These are phyloP conservation scores for Nakazawaea anatomiae DNA, from an alignment of 805 yeast species.

Conservation along the genomic window DNA sequence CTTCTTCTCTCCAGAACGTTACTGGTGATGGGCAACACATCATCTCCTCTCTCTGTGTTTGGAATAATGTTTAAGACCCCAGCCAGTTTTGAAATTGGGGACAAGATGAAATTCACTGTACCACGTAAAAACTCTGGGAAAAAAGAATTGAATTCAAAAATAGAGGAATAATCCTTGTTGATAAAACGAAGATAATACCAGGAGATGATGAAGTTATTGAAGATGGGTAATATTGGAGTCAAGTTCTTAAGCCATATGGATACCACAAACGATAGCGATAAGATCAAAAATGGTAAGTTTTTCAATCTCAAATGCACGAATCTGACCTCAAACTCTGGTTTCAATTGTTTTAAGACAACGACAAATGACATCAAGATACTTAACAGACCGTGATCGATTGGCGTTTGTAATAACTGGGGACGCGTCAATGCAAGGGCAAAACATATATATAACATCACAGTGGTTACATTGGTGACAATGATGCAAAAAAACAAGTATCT, in stretches of 20 bases:
- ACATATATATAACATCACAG: constrained; percentile 37
- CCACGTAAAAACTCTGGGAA: constrained; percentile 66
- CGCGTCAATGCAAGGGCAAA: constrained; percentile 29
- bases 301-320: constrained; percentile 50
- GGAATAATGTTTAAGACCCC: not conserved
- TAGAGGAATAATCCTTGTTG: constrained; percentile 83
- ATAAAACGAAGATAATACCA: constrained; percentile 78
- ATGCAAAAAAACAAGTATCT: constrained; percentile 49
- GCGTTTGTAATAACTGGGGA: constrained; percentile 30
- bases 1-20: constrained; percentile 72
- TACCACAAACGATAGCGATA: constrained; percentile 21
- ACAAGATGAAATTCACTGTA: constrained; percentile 44
- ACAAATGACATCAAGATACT: constrained; percentile 47
- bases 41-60: not conserved
- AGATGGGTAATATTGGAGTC: constrained; percentile 52
- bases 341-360: constrained; percentile 51
- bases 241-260: constrained; percentile 26
- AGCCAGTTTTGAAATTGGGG: constrained; percentile 26
- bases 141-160: constrained; percentile 76
- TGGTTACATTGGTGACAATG: constrained; percentile 46
- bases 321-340: constrained; percentile 51
- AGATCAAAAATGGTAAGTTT: constrained; percentile 50
- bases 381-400: constrained; percentile 45
- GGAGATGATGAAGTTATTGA: constrained; percentile 54
- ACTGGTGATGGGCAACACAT: constrained; percentile 17